Percentiles rank a stretch among this genome's conserved stretches.
Evolutionary conservation across 2,329 filamentous ascomycete genomes (phyloP).

Genomic region (Bipolaris bicolor): DNA sequence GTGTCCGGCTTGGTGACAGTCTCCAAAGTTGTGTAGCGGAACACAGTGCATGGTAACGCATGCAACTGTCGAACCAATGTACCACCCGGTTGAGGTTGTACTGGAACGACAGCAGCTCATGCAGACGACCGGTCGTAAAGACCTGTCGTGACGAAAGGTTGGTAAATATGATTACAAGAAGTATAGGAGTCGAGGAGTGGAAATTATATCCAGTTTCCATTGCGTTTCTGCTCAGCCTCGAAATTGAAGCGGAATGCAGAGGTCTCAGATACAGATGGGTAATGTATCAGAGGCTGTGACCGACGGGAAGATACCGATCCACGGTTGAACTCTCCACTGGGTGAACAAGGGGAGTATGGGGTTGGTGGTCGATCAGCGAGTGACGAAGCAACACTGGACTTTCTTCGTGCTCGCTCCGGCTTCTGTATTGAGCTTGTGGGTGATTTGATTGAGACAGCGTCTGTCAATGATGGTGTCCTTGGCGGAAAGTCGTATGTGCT

Average conservation of each 20-base stretch:
- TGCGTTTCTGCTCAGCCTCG: constrained; percentile 29
- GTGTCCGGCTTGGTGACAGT: constrained; percentile 18
- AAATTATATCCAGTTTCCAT: constrained; percentile 28
- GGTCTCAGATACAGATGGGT: constrained; percentile 48
- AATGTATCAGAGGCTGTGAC: constrained; percentile 42
- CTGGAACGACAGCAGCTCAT: background rate
- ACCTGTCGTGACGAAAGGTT: background rate
- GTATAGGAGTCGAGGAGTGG: background rate
- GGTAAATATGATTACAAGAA: background rate
- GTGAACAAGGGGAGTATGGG: constrained; percentile 47
- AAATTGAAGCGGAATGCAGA: constrained; percentile 48
- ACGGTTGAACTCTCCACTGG: constrained; percentile 36
- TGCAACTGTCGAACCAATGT: constrained; percentile 14
- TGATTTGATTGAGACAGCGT: constrained; percentile 27
- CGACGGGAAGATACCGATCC: constrained; percentile 37
- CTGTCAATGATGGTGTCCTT: constrained; percentile 37
- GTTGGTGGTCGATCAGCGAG: constrained; percentile 48
- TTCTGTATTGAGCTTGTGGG: constrained; percentile 39
- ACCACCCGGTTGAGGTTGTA: constrained; percentile 8
- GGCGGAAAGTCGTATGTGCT: constrained; percentile 35
- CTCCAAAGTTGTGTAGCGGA: constrained; percentile 15
- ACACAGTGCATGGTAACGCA: constrained; percentile 18
- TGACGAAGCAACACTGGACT: constrained; percentile 44
- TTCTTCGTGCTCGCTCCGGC: constrained; percentile 42
- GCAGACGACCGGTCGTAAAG: background rate